These are phyloP conservation scores for Cicer arietinum DNA, from an alignment of 306 rosid genomes.

Conservation along the genomic window DNA sequence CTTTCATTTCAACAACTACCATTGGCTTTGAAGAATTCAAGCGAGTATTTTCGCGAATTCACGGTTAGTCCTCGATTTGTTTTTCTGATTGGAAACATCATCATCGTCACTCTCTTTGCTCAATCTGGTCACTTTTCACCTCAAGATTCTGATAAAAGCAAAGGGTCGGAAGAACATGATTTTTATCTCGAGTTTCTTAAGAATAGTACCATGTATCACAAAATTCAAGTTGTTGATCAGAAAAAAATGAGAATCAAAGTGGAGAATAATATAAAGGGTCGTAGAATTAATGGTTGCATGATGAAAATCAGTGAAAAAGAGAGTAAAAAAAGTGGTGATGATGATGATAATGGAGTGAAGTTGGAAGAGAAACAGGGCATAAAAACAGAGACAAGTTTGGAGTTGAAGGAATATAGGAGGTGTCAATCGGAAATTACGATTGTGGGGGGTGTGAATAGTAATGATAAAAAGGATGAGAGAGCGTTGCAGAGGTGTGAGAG, in stretches of 20 bases:
- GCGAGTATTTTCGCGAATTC: conserved; percentile 57
- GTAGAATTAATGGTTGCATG: not conserved
- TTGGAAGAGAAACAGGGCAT: conserved; percentile 11
- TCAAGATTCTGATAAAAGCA: conserved; percentile 33
- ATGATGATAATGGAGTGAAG: not conserved
- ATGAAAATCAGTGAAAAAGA: conserved; percentile 8
- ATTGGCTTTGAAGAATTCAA: conserved; percentile 58
- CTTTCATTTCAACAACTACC: conserved; percentile 65
- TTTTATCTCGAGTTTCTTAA: conserved; percentile 67
- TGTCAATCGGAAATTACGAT: conserved; percentile 51
- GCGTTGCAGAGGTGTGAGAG: conserved; percentile 60
- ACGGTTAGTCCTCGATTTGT: conserved; percentile 64
- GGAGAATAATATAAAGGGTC: not conserved
- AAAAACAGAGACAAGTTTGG: not conserved
- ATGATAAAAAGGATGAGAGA: conserved; percentile 39
- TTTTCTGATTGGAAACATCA: conserved; percentile 74
- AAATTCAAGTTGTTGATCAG: not conserved
- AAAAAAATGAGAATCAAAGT: not conserved
- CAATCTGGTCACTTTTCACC: conserved; percentile 66
- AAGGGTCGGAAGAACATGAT: conserved; percentile 46
- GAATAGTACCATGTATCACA: conserved; percentile 48
- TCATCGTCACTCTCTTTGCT: conserved; percentile 67
- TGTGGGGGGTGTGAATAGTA: not conserved
- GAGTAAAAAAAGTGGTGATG: not conserved
- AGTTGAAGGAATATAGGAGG: conserved; percentile 54